Conservation (phyloP, 2,329 filamentous ascomycete genomes). For the Pseudocercospora musae region DNA sequence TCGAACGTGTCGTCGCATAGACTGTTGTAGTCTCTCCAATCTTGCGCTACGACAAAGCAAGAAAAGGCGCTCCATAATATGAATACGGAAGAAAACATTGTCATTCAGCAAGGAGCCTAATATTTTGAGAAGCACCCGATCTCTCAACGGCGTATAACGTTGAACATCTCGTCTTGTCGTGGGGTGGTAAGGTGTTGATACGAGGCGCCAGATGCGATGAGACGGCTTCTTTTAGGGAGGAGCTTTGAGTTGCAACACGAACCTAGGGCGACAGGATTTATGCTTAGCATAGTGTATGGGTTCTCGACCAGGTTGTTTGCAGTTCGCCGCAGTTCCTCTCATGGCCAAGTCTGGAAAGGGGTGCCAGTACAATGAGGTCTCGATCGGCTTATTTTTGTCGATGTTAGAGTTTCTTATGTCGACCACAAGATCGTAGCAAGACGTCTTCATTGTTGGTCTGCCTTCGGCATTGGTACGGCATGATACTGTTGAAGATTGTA, state of each 20-base stretch:
- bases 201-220: background rate
- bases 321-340: background rate
- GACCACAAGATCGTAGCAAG: background rate
- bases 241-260: background rate
- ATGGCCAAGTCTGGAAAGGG: background rate
- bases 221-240: background rate
- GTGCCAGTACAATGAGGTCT: background rate
- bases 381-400: background rate
- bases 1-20: background rate
- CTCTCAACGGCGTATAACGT: background rate
- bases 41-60: background rate
- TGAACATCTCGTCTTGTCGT: background rate
- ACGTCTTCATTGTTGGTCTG: background rate
- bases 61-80: background rate
- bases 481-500: background rate
- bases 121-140: background rate
- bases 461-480: background rate
- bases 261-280: background rate
- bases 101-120: background rate
- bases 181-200: background rate
- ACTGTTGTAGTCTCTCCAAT: background rate
- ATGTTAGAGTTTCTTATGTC: background rate
- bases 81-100: background rate
- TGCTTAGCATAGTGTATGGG: background rate
- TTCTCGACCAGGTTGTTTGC: constrained; percentile 1